Percentiles rank a stretch among this genome's conserved stretches.
These are phyloP conservation scores for Amphibolis antarctica DNA, from an alignment of 106 monocot species.

Conservation along the genomic window DNA sequence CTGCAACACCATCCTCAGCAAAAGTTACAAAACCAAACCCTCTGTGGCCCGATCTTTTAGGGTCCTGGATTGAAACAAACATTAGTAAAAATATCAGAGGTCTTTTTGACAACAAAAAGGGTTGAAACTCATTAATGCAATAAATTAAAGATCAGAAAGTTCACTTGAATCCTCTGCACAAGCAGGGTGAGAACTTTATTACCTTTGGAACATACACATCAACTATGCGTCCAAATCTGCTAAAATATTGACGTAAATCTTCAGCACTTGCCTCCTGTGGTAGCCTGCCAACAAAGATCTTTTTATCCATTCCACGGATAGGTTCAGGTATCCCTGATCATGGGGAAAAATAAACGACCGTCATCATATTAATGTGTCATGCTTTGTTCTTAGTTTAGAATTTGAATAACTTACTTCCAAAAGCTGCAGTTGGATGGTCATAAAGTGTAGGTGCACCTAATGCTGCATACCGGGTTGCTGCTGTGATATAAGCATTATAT, in stretches of 20 bases:
- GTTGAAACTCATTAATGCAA: no score
- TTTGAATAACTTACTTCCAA: conserved; percentile 49
- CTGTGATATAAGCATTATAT: conserved; percentile 83
- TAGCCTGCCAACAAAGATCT: conserved; percentile 96
- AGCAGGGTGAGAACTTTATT: conserved; percentile 6
- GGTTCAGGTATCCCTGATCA: conserved; percentile 32
- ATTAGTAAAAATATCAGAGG: no score
- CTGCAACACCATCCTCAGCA: conserved; percentile 96
- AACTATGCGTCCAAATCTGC: conserved; percentile 79
- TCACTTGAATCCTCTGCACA: not conserved
- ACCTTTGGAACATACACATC: conserved; percentile 99
- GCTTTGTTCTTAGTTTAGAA: not conserved
- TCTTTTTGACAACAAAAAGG: no score
- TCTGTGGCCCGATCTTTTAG: conserved; percentile 82
- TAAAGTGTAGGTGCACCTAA: conserved; percentile 91
- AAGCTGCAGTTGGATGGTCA: conserved; percentile 62
- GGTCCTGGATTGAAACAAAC: conserved; percentile 44
- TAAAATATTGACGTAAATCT: conserved; percentile 81
- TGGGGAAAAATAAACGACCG: not conserved
- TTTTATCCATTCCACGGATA: conserved; percentile 64
- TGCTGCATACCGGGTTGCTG: conserved; percentile 84
- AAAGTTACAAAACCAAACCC: conserved; percentile 99
- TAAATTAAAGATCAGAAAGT: not conserved
- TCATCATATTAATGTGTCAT: no score
- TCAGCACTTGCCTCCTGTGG: conserved; percentile 82